Conservation (phyloP, 2,329 filamentous ascomycete species). For the Pseudogymnoascus sp. region DNA sequence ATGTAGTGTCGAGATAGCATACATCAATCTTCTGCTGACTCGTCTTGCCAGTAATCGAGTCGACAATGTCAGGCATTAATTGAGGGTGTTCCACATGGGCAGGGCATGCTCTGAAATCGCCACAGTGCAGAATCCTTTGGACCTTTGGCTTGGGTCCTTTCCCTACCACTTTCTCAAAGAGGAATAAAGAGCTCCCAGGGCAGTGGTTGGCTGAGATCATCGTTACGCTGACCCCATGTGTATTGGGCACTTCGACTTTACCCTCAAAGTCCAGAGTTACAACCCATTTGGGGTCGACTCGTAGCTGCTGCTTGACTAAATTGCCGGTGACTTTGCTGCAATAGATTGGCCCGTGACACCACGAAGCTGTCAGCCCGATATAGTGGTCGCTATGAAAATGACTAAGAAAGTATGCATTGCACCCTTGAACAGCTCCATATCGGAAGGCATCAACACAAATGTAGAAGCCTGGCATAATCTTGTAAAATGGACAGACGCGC, state of each 20-base stretch:
- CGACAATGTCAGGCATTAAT: conserved; percentile 64
- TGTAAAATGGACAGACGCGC: conserved; percentile 95
- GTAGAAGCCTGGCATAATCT: conserved; percentile 86
- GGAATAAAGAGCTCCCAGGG: conserved; percentile 84
- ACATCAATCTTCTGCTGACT: conserved; percentile 84
- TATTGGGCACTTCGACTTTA: conserved; percentile 68
- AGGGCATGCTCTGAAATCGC: conserved; percentile 87
- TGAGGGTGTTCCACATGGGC: conserved; percentile 76
- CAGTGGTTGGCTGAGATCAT: conserved; percentile 98
- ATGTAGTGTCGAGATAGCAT: conserved; percentile 96
- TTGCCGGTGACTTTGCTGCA: conserved; percentile 91
- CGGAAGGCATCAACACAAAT: conserved; percentile 95
- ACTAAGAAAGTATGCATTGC: conserved; percentile 90
- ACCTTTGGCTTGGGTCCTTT: conserved; percentile 49
- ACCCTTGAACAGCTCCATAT: conserved; percentile 87
- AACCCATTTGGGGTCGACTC: conserved; percentile 78
- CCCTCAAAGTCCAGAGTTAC: conserved; percentile 79
- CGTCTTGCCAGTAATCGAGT: conserved; percentile 60
- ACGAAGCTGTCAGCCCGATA: conserved; percentile 76
- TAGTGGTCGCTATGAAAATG: conserved; percentile 99
- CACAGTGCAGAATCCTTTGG: conserved; percentile 86
- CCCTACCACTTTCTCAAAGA: conserved; percentile 73
- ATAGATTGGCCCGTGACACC: conserved; percentile 92
- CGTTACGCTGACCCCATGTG: conserved; percentile 74
- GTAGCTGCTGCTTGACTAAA: conserved; percentile 75